Conservation (phyloP, 768 basidiomycete genomes). For the Coprinopsis marcescibilis region DNA sequence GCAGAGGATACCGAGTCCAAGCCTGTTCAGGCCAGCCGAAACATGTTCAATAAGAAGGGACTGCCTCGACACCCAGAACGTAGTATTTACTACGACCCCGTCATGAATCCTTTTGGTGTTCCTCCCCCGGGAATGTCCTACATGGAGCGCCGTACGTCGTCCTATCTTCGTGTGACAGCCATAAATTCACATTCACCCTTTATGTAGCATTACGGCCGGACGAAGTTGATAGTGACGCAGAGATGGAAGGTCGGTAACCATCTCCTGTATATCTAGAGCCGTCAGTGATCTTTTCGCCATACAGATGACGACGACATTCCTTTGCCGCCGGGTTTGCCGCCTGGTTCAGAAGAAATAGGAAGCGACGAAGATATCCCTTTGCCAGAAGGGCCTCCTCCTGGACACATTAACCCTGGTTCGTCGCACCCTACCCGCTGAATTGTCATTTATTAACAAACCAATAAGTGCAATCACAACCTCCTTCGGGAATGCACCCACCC, state of each 20-base stretch:
- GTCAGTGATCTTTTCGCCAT: constrained; percentile 1
- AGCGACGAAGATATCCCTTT: constrained; percentile 85
- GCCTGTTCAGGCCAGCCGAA: constrained; percentile 48
- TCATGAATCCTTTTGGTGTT: constrained; percentile 91
- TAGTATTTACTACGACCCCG: constrained; percentile 87
- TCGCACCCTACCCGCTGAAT: constrained; percentile 1
- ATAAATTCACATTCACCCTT: neutral
- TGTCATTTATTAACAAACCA: neutral
- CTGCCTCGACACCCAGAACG: constrained; percentile 86
- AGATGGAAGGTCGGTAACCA: constrained; percentile 31
- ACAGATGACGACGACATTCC: constrained; percentile 47
- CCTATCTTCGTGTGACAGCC: neutral
- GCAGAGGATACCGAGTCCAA: constrained; percentile 31
- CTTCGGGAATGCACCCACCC: constrained; percentile 21
- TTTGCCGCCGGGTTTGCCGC: constrained; percentile 63
- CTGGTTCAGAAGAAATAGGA: constrained; percentile 42
- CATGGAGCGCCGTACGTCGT: constrained; percentile 72
- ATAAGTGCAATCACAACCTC: neutral
- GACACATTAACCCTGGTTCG: constrained; percentile 18
- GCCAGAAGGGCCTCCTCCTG: constrained; percentile 77
- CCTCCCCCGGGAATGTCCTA: constrained; percentile 98
- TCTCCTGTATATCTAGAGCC: constrained; percentile 14
- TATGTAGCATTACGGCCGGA: constrained; percentile 51
- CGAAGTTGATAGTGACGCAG: constrained; percentile 61
- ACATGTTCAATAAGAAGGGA: constrained; percentile 77